These are phyloP conservation scores for Calonectria henricotiae DNA, from an alignment of 2,329 filamentous ascomycete species.

Conservation along the genomic window DNA sequence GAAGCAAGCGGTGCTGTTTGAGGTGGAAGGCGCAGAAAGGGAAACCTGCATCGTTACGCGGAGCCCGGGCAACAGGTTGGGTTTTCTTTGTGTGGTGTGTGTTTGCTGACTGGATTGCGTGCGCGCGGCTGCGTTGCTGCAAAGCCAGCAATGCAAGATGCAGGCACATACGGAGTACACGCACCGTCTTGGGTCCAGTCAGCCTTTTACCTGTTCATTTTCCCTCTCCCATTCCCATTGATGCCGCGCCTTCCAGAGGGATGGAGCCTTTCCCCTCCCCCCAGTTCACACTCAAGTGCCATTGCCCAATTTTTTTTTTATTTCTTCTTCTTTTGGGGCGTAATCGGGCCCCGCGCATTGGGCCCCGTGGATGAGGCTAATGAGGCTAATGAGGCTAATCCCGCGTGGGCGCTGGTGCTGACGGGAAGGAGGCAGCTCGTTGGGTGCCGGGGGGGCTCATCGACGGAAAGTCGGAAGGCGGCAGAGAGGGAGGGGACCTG, in stretches of 20 bases:
- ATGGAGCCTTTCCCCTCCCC: not conserved
- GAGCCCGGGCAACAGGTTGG: not conserved
- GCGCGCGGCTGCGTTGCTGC: too few relatives aligned
- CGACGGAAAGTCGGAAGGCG: conserved; percentile 21
- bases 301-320: not conserved
- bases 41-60: not conserved
- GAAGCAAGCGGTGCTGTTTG: not conserved
- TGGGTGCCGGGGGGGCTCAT: not conserved
- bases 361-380: conserved; percentile 1
- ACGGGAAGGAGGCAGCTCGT: conserved; percentile 13
- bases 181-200: too few relatives aligned
- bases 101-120: not conserved
- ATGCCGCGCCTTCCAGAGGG: conserved; percentile 14
- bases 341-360: not conserved
- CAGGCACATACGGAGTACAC: not conserved
- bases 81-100: not conserved
- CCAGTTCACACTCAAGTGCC: not conserved
- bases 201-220: too few relatives aligned
- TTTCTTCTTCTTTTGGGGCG: not conserved
- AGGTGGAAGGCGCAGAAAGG: not conserved
- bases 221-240: not conserved
- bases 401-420: conserved; percentile 8
- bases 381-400: conserved; percentile 12
- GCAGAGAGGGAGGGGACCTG: conserved; percentile 4
- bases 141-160: not conserved